Evolutionary conservation across 1,139 yeast genomes (phyloP), one percentile per base, ranked within the genome.

Genomic region (Yamadazyma friedrichii): DNA sequence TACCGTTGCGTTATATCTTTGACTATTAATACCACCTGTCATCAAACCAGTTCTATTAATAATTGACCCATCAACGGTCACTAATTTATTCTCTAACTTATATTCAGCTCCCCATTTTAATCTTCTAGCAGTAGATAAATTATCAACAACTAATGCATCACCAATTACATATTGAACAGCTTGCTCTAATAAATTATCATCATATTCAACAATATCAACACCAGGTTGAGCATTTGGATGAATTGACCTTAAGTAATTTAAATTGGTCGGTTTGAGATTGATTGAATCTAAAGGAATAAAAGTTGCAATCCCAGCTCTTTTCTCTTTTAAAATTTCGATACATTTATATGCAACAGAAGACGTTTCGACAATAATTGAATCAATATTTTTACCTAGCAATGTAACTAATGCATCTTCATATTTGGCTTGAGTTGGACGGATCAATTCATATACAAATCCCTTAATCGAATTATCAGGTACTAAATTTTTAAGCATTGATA

Each of bases 231-330:
- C 84, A 20, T 67, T 64, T 9, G 67, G 65, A 44, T 80, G 78
- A 35, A 84, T 53, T 9, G 80, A 75, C 51, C 95, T 70, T 35
- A 84, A 65, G 35, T 74, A 71, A 48, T 78, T 80, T 36, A 85
- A 70, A 31, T 84, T 78, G 25, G 70, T 67, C 3, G 77, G 70
- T n/a, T 79, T 84, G 20, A 49, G 51, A 13, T 60, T 57, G 30
- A 93, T 80, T 1, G 91, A 76, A 54, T 89, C 95, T 41, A 93
- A 66, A 0, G 98, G 98, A 46, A 93, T 85, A 52, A 93, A 91
- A 0, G 95, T 82, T 1, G 93, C 91, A 11, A 79, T 76, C 36
- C 98, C 97, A 10, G 85, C 70, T 49, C 96, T 75, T 57, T 94
- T 93, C 49, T 88, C 95, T 53, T 89, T 88, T 59, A 93, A 68